Evolutionary conservation across 225 moss, liverwort and hornwort species (phyloP).

Genomic region (Anthoceros angustus): DNA sequence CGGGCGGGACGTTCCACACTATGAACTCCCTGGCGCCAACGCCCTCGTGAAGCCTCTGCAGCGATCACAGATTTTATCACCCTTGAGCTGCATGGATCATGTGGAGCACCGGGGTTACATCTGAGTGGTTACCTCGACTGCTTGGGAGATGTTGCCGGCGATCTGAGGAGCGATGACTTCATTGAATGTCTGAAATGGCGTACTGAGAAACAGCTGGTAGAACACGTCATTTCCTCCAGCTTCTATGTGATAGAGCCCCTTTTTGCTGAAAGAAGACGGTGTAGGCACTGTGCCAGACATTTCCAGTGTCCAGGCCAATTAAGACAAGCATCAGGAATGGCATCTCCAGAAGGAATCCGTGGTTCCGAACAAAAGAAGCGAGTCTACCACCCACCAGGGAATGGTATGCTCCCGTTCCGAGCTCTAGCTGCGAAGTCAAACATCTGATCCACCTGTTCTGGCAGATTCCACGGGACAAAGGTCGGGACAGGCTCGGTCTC

Average conservation of each 20-base stretch:
- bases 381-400: background rate
- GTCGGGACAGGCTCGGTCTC: background rate
- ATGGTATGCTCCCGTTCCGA: background rate
- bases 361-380: too few species aligned
- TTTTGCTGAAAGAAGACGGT: background rate
- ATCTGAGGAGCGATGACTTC: background rate
- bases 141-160: background rate
- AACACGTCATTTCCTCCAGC: background rate
- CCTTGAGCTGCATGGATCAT: too few species aligned
- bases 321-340: too few species aligned
- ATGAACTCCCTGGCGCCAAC: background rate
- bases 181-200: background rate
- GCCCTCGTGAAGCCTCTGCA: background rate
- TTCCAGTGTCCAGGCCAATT: too few species aligned
- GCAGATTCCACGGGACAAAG: constrained; percentile 10
- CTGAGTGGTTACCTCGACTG: background rate
- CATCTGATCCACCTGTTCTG: constrained; percentile 18
- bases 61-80: background rate
- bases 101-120: background rate
- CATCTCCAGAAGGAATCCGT: too few species aligned
- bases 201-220: background rate
- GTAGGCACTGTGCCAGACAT: background rate
- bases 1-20: background rate
- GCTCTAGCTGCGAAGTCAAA: background rate
- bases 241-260: background rate